Base-by-base conservation (phyloP, 139 green algal species). In the Spirogloea muscicola region DNA sequence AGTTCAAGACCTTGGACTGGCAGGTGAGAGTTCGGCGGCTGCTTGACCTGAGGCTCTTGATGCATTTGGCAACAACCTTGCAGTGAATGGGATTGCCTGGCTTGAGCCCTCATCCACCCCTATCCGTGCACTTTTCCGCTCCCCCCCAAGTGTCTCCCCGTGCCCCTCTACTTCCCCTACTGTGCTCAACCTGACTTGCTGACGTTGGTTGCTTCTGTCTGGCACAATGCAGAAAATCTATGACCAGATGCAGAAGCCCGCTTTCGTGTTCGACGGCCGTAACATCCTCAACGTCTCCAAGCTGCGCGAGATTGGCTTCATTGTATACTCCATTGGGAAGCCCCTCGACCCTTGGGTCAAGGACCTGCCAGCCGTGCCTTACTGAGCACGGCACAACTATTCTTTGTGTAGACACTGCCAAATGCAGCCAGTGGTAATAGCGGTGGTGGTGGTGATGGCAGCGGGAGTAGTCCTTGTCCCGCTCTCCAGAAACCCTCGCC, bases 321-420 rank as follows among this genome's bases (percentile, higher is more conserved):
- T 98, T 3, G 91, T 97, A 6, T 99, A 97, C 70, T 92, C 88
- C 0, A 86, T 99, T 18, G 95, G 95, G 77, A 98, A 99, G 91
- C 95, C 95, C 0, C 86, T 99, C 31, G 94, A 98, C 72, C 90
- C 92, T 33, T 98, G 96, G 88, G 72, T 98, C 27, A 88, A 91
- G 44, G 75, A 82, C 34, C 49, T 81, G 3, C 43, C 67, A 46
- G 21, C 38, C 65, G 40, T 72, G 39, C 31, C 52, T 62, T 43
- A 62, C 7, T 62, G 40, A 39, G 6, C 40, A 21, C n/a, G 21
- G n/a, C n/a, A 55, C 21, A 55, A 55, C 21, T 21, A 21, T 55
- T 55, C 21, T n/a, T 55, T 21, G n/a, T 55, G 46, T 55, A 21
- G 46, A 55, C n/a, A n/a, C n/a, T n/a, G n/a, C n/a, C n/a, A n/a